Base-by-base conservation (phyloP, 2,329 filamentous ascomycete species). In the Colletotrichum euphorbiae region DNA sequence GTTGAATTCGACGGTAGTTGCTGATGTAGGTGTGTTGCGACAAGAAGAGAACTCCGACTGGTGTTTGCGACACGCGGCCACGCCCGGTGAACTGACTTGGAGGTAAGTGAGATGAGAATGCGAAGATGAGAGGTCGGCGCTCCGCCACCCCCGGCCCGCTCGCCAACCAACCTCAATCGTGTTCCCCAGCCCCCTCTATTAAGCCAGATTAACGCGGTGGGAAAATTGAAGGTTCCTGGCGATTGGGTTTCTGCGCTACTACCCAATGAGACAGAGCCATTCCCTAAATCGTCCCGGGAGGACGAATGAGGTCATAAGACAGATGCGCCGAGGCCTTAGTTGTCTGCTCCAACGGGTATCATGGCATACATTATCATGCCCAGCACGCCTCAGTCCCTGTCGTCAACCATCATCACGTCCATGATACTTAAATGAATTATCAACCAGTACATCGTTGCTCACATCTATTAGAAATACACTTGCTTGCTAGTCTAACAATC, bases 401-500 rank as follows among this genome's bases (percentile, higher is more conserved):
- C 40, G 40, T 55, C 11, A 15, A 38, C 21, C 15, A 2, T n/a
- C 15, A 21, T 5, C 59, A 42, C 9, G 17, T 48, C 43, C 55
- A 9, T 38, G 33, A 7, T 19, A 4, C 9, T 38, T 13, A 5
- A 24, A 6, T 21, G 9, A 19, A 9, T 21, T 38, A 17, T 31
- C 52, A 38, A 45, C 15, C 21, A 66, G 45, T 60, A 33, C 61
- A 21, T 70, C 51, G 28, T 73, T 28, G 73, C 76, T 76, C 75
- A 74, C 75, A 73, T 81, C 78, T 81, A 80, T 80, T 81, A 81
- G n/a, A 72, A 80, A 76, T 80, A 81, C 79, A 81, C 76, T 67
- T 59, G 65, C 62, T 63, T 70, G 64, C 69, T 70, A 64, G 51
- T 71, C 56, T 70, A 63, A 66, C 62, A 71, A 67, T 62, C 51